A percentile compares a stretch with the other conserved stretches of the same genome.
Evolutionary conservation across 1,284 basidiomycete genomes (phyloP).

Genomic region (Fomitopsis betulina): DNA sequence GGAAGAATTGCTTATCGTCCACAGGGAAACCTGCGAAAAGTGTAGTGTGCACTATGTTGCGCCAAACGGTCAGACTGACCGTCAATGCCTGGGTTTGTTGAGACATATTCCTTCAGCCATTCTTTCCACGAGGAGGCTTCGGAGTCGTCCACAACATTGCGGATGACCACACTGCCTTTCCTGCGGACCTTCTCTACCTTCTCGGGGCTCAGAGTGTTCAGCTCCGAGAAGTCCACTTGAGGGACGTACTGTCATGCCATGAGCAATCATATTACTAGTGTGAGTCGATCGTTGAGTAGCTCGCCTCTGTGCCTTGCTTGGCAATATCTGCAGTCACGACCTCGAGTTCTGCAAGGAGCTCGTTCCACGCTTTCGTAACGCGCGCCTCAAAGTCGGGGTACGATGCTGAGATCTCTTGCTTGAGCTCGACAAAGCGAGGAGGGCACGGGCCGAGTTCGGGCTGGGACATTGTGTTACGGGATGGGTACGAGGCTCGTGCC

Average conservation of each 20-base stretch:
- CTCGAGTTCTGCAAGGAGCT: slow-evolving; percentile 48
- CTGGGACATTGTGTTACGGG: slow-evolving; percentile 8
- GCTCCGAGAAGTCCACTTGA: slow-evolving; percentile 53
- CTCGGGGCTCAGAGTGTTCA: slow-evolving; percentile 41
- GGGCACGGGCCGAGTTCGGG: slow-evolving; percentile 31
- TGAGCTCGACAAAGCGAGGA: slow-evolving; percentile 47
- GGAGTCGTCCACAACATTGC: slow-evolving; percentile 51
- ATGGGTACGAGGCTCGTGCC: background rate
- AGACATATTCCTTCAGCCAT: slow-evolving; percentile 51
- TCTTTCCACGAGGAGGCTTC: slow-evolving; percentile 55
- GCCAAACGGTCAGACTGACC: slow-evolving; percentile 28
- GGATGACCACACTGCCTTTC: slow-evolving; percentile 59
- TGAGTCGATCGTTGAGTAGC: slow-evolving; percentile 14
- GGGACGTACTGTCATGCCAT: slow-evolving; percentile 42
- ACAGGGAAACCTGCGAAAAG: slow-evolving; percentile 44
- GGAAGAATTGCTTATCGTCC: slow-evolving; percentile 66
- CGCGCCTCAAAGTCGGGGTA: slow-evolving; percentile 49
- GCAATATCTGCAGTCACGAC: slow-evolving; percentile 40
- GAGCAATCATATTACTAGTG: background rate
- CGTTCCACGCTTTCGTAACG: slow-evolving; percentile 50
- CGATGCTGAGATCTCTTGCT: slow-evolving; percentile 46
- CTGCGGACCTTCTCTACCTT: slow-evolving; percentile 48
- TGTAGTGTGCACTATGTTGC: background rate
- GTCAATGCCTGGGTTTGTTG: slow-evolving; percentile 48
- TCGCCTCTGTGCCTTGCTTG: slow-evolving; percentile 44